Evolutionary conservation across 2,329 filamentous ascomycete genomes (phyloP), one percentile per base, ranked within the genome.

Genomic region (Scedosporium minutisporum): DNA sequence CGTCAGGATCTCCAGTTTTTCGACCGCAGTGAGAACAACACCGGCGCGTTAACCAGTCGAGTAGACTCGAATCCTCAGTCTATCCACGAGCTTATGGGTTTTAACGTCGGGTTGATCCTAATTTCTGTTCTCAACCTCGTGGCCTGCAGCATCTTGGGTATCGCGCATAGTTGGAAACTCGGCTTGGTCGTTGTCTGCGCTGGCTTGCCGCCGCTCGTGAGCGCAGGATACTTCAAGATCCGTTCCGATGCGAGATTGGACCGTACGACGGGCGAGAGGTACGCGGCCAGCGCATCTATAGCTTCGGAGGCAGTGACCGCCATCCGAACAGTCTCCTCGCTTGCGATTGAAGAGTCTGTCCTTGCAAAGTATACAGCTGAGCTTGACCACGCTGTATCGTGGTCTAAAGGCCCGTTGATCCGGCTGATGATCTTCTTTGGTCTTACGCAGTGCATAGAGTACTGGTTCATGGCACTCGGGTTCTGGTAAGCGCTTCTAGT

Each of bases 1-100:
- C 75, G 78, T 21, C 82, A 86, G 67, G 80, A 84, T 64, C 81
- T 86, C 69, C 65, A 73, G 10, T 79, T 78, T 67, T 78, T 78
- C 64, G 76, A 79, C 65, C 64, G 71, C 7, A 69, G 72, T 0
- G 68, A 71, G 4, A 74, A 77, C 44, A 70, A 70, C 53, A 75
- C 75, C 1, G 76, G 76, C 0, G 71, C 76, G 0, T 70, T 78
- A 1, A 75, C 75, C 0, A 66, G 70, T 3, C 65, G 70, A 1
- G 60, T 73, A 6, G 66, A 69, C 1, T 64, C 68, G 3, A 70
- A 74, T 16, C 65, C 72, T 3, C 73, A 73, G 33, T 67, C 69
- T 42, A 33, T 74, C 12, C 71, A 82, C 60, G 80, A 83, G 63
- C 70, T 84, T 0, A 70, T 83, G 42, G 78, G 78, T 0, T 75